Conservation (phyloP, 2,329 filamentous ascomycete genomes). For the Helicocarpus griseus region DNA sequence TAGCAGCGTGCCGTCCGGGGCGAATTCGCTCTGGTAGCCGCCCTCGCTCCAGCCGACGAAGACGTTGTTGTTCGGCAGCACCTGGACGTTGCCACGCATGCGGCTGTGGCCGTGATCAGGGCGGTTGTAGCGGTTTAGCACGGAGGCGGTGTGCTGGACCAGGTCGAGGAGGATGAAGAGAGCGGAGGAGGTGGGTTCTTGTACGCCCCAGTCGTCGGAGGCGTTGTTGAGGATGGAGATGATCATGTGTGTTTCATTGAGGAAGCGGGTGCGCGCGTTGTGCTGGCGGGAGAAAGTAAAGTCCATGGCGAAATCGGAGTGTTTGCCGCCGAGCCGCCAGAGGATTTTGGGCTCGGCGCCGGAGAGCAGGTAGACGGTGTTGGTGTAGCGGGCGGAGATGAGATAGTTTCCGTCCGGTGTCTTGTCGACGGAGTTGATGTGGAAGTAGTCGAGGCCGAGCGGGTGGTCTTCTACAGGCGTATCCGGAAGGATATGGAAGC, state of each 20-base stretch:
- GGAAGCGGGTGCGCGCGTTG: slow-evolving; percentile 25
- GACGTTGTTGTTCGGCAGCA: slow-evolving; percentile 26
- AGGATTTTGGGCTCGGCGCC: slow-evolving; percentile 33
- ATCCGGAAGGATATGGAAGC: neutral
- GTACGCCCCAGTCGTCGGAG: slow-evolving; percentile 19
- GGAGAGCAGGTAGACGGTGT: slow-evolving; percentile 40
- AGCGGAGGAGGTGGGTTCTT: slow-evolving; percentile 21
- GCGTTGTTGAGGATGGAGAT: slow-evolving; percentile 28
- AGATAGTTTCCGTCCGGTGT: slow-evolving; percentile 37
- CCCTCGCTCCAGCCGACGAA: slow-evolving; percentile 27
- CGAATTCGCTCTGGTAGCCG: slow-evolving; percentile 26
- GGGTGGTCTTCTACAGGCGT: neutral
- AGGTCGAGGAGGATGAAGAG: slow-evolving; percentile 23
- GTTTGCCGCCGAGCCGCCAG: slow-evolving; percentile 39
- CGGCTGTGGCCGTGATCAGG: slow-evolving; percentile 24
- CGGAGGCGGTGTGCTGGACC: slow-evolving; percentile 19
- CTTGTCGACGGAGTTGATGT: slow-evolving; percentile 34
- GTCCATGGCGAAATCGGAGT: slow-evolving; percentile 33
- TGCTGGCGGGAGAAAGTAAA: slow-evolving; percentile 36
- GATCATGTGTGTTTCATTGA: slow-evolving; percentile 20
- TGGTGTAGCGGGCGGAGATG: slow-evolving; percentile 38
- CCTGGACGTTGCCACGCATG: slow-evolving; percentile 27
- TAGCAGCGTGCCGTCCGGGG: slow-evolving; percentile 19
- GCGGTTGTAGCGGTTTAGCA: slow-evolving; percentile 20
- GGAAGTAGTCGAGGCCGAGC: slow-evolving; percentile 13